Conservation (phyloP, 108 stramenopile species). For the Cylindrotheca fusiformis region DNA sequence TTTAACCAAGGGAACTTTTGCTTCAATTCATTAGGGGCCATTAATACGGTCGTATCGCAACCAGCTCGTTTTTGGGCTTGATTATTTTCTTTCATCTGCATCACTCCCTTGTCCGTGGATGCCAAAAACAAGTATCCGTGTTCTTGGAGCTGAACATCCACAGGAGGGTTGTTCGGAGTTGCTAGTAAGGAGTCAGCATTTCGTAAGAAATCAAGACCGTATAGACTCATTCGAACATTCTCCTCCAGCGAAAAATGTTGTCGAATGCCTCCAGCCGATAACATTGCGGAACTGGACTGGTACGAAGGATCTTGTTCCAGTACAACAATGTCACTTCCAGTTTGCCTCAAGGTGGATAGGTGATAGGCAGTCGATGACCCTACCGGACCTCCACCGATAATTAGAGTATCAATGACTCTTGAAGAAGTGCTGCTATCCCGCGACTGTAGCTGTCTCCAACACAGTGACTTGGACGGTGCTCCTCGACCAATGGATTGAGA, state of each 20-base stretch:
- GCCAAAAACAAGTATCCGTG: constrained; percentile 79
- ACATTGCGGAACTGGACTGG: constrained; percentile 43
- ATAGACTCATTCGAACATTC: constrained; percentile 69
- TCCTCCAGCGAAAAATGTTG: constrained; percentile 61
- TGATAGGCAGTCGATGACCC: constrained; percentile 68
- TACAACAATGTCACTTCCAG: constrained; percentile 30
- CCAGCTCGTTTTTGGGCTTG: constrained; percentile 24
- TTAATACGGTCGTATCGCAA: constrained; percentile 40
- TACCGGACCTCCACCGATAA: constrained; percentile 69
- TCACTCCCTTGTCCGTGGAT: constrained; percentile 28
- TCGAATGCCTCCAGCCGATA: constrained; percentile 71
- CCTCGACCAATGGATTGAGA: too few relatives aligned
- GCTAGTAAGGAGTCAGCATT: background rate
- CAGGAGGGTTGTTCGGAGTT: background rate
- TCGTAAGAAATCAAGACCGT: constrained; percentile 65
- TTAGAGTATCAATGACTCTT: constrained; percentile 38
- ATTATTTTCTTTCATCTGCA: constrained; percentile 46
- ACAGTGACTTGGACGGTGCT: too few relatives aligned
- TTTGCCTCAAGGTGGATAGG: constrained; percentile 29
- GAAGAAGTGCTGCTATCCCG: too few relatives aligned
- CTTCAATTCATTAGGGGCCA: constrained; percentile 34
- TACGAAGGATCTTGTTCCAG: constrained; percentile 71
- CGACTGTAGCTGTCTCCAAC: too few relatives aligned
- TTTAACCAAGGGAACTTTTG: constrained; percentile 66
- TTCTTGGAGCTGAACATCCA: constrained; percentile 24